Percentiles rank a stretch among this genome's conserved stretches.
These are phyloP conservation scores for Secale cereale DNA, from an alignment of 176 grass and related monocot species.

Conservation along the genomic window DNA sequence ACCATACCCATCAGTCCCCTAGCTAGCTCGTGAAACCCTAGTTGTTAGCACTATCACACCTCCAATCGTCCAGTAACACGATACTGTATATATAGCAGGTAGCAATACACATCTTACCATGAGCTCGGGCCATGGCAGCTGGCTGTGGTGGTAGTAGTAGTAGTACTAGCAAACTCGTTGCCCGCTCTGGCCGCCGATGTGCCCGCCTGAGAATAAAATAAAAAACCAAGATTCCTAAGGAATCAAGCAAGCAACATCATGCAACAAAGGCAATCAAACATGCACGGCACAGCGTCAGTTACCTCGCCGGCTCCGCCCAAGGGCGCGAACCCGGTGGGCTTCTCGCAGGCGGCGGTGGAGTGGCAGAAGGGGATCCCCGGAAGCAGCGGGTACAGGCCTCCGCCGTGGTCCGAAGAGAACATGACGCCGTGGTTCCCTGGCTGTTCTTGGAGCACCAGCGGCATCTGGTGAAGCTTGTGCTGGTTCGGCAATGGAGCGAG, in stretches of 20 bases:
- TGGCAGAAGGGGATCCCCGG: constrained; percentile 43
- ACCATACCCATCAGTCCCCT: background rate
- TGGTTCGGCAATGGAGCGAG: constrained; percentile 34
- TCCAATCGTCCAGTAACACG: background rate
- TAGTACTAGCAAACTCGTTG: constrained; percentile 1
- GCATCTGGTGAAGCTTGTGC: constrained; percentile 44
- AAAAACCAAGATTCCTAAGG: background rate
- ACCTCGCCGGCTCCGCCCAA: constrained; percentile 30
- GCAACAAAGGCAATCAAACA: background rate
- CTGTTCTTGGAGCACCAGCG: constrained; percentile 30
- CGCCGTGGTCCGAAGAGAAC: constrained; percentile 22
- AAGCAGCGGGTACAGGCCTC: constrained; percentile 39
- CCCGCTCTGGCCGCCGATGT: constrained; percentile 6
- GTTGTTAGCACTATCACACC: background rate
- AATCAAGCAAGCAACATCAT: background rate
- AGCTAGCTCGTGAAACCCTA: constrained; percentile 26
- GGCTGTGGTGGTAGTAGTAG: background rate
- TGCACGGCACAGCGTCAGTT: background rate
- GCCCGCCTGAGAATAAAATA: background rate
- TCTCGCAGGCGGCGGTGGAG: constrained; percentile 20
- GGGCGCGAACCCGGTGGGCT: constrained; percentile 1
- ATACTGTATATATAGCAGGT: background rate
- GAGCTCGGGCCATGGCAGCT: constrained; percentile 24
- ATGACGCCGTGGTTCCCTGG: constrained; percentile 32
- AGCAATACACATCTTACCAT: constrained; percentile 18